Conservation (phyloP, 176 grass and related monocot species). For the Hordeum marinum region DNA sequence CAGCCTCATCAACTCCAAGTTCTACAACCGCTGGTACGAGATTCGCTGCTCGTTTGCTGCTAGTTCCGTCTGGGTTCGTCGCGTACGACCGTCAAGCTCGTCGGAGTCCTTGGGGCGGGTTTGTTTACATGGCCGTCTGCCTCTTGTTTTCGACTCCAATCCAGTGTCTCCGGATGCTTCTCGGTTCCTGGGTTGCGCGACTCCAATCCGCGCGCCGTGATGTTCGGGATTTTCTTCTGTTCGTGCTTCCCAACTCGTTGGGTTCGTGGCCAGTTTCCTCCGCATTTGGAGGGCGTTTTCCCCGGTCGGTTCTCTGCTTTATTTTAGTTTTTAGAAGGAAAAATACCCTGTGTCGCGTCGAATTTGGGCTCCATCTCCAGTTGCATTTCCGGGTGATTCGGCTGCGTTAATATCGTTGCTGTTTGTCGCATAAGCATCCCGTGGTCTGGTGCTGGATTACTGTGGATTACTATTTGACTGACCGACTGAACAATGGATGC, state of each 20-base stretch:
- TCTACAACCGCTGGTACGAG: conserved; percentile 70
- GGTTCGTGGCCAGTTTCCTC: background rate
- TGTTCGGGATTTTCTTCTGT: background rate
- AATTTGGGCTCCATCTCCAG: background rate
- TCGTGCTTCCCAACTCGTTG: background rate
- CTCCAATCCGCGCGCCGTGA: background rate
- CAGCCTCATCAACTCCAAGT: conserved; percentile 65
- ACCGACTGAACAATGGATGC: conserved; percentile 13
- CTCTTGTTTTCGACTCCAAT: background rate
- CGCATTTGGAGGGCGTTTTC: background rate
- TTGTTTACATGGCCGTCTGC: background rate
- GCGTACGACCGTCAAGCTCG: background rate
- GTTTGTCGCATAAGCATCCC: too few relatives aligned
- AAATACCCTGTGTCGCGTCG: background rate
- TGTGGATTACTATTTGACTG: too few relatives aligned
- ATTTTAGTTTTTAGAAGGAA: background rate
- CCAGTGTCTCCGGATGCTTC: background rate
- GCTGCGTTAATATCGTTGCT: background rate
- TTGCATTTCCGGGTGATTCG: background rate
- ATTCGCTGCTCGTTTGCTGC: background rate
- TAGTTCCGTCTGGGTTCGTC: background rate
- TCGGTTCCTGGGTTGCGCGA: background rate
- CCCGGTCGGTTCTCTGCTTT: background rate
- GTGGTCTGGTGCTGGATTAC: background rate
- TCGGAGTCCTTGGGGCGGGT: background rate